These are phyloP conservation scores for Phyllosticta citrichinensis DNA, from an alignment of 2,329 filamentous ascomycete species.

Conservation along the genomic window DNA sequence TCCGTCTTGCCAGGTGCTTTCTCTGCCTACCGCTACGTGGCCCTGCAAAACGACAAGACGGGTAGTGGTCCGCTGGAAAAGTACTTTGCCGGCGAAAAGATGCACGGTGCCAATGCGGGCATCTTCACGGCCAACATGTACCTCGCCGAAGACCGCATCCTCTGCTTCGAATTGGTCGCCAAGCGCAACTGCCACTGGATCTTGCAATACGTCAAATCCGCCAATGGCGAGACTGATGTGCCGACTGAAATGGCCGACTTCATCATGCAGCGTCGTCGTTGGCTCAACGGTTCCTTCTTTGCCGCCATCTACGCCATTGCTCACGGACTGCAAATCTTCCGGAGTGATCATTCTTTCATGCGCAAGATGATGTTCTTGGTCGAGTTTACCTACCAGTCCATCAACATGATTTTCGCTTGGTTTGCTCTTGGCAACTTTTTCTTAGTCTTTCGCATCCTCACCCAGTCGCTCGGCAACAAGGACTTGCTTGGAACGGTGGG, in stretches of 20 bases:
- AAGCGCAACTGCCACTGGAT: slow-evolving; percentile 98
- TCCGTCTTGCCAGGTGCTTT: slow-evolving; percentile 93
- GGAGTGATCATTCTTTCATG: slow-evolving; percentile 78
- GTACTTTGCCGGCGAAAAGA: slow-evolving; percentile 94
- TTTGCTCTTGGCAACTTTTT: slow-evolving; percentile 98
- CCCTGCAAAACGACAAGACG: slow-evolving; percentile 92
- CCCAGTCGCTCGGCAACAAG: slow-evolving; percentile 63
- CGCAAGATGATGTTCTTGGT: slow-evolving; percentile 84
- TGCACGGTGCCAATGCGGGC: slow-evolving; percentile 84
- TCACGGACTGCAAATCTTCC: slow-evolving; percentile 93
- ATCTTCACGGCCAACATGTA: slow-evolving; percentile 99
- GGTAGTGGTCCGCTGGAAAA: slow-evolving; percentile 87
- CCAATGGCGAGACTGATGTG: slow-evolving; percentile 93
- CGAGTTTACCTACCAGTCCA: slow-evolving; percentile 88
- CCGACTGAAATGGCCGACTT: slow-evolving; percentile 90
- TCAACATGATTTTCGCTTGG: slow-evolving; percentile 98
- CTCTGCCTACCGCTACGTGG: slow-evolving; percentile 93
- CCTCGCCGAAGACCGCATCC: slow-evolving; percentile 93
- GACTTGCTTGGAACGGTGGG: slow-evolving; percentile 67
- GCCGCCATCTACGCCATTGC: slow-evolving; percentile 90
- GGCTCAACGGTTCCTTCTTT: slow-evolving; percentile 98
- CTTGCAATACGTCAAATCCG: slow-evolving; percentile 95
- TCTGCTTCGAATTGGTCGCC: slow-evolving; percentile 95
- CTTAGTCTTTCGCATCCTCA: slow-evolving; percentile 94
- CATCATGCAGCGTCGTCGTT: slow-evolving; percentile 88